Percentiles rank a stretch among this genome's conserved stretches.
Conservation (phyloP, 1,284 basidiomycete genomes). For the Boletus semigastroideus region DNA sequence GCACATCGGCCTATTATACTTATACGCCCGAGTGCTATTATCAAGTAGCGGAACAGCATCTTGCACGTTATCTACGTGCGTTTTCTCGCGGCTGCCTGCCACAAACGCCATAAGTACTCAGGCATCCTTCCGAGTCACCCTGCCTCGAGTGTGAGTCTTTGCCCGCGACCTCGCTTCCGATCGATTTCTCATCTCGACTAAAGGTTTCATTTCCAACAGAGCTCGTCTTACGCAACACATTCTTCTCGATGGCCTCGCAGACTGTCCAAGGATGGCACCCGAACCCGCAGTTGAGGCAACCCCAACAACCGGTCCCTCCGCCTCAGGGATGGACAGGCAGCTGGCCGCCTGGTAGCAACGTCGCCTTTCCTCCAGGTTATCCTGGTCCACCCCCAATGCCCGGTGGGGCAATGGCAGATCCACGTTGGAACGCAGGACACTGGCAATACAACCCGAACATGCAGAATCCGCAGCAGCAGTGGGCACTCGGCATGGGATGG, state of each 20-base stretch:
- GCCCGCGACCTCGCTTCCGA: background rate
- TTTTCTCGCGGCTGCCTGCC: background rate
- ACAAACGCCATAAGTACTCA: background rate
- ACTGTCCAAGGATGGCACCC: conserved; percentile 33
- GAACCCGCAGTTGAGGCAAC: conserved; percentile 35
- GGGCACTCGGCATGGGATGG: conserved; percentile 33
- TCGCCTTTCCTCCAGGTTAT: conserved; percentile 33
- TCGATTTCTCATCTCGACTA: conserved; percentile 7
- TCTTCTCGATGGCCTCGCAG: conserved; percentile 26
- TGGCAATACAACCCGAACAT: conserved; percentile 36
- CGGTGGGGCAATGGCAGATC: conserved; percentile 14
- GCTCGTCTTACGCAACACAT: background rate
- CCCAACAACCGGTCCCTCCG: conserved; percentile 20
- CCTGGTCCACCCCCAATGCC: conserved; percentile 33
- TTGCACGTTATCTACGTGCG: too few relatives aligned
- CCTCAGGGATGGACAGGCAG: conserved; percentile 35
- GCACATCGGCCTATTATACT: background rate
- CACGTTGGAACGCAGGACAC: conserved; percentile 30
- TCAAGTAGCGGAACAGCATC: too few relatives aligned
- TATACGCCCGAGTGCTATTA: too few relatives aligned
- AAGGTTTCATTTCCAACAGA: background rate
- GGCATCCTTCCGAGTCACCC: background rate
- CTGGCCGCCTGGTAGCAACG: conserved; percentile 32
- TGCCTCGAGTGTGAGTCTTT: conserved; percentile 9
- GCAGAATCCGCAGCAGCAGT: conserved; percentile 29